phyloP scores from a whole-genome alignment of 164 flowering plant species.

The Santalum album region DNA sequence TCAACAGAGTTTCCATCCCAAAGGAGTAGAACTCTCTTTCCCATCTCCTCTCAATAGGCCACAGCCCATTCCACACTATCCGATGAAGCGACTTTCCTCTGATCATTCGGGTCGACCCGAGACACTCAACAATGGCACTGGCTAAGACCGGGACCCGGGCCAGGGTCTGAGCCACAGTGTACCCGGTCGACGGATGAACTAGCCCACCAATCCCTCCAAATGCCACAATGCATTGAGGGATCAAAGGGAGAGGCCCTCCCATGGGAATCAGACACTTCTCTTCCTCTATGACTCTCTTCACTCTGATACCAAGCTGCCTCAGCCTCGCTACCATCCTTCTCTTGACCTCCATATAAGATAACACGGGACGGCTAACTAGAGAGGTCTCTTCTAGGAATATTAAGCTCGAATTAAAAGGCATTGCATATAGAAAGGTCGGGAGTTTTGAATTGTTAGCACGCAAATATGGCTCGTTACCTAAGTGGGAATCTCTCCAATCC shows the following conservation, averaged over 20 bases:
- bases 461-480: constrained; percentile 54
- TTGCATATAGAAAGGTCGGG: constrained; percentile 72
- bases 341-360: constrained; percentile 53
- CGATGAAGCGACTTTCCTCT: constrained; percentile 44
- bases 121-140: constrained; percentile 45
- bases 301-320: constrained; percentile 63
- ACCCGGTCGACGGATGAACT: constrained; percentile 74
- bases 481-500: constrained; percentile 81
- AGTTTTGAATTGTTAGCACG: constrained; percentile 29
- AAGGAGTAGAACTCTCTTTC: constrained; percentile 53
- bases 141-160: constrained; percentile 41
- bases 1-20: constrained; percentile 75
- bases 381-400: constrained; percentile 76
- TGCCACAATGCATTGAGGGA: constrained; percentile 54
- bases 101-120: constrained; percentile 72
- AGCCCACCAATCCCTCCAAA: constrained; percentile 62
- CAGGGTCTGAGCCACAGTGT: constrained; percentile 50
- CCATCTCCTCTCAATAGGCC: constrained; percentile 44
- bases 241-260: constrained; percentile 80
- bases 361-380: constrained; percentile 52
- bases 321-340: constrained; percentile 66
- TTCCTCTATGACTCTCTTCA: constrained; percentile 51
- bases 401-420: constrained; percentile 53
- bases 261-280: constrained; percentile 81
- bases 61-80: constrained; percentile 55